Evolutionary conservation across 345 rosid species (phyloP), one percentile per base, ranked within the genome.

Genomic region (Limnanthes douglasii): DNA sequence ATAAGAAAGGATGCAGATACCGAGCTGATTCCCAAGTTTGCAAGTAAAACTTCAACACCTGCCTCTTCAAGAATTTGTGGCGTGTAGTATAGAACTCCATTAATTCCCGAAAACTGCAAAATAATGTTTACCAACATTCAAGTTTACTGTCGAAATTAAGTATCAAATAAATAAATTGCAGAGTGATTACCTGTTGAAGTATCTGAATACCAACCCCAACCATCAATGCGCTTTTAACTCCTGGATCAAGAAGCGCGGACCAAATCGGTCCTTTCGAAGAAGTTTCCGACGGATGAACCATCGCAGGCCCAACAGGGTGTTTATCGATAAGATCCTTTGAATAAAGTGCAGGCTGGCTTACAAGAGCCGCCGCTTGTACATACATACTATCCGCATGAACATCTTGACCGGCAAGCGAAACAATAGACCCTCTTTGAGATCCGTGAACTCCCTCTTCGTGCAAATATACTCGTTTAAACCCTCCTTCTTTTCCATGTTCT

Each of bases 61-160:
- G 96, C 95, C 0, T 72, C 54, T 58, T 84, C 94, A 3, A 84
- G 96, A 54, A 90, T 90, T 71, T 84, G 98, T 52, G 98, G 98
- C 27, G 96, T 90, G 69, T 90, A 90, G 65, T 84, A 84, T 11
- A 90, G 82, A 49, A 90, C 94, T 34, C 95, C 98, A 34, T 75
- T 81, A 53, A 90, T 84, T 34, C 98, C 96, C 10, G 98, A 75
- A 53, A 90, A 70, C 98, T 90, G 63, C 68, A 53, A 15, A 38
- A 2, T 17, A 25, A 29, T 15, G n/a, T n/a, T n/a, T 8, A 46
- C 3, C 21, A 24, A 48, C 14, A 20, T 5, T 21, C 4, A 19
- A 45, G 24, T 25, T 54, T 6, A 16, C 11, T 8, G 2, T 15
- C 1, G 16, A 9, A 7, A 15, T 14, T 16, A 19, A 19, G 20